A percentile compares a stretch with the other conserved stretches of the same genome.
Evolutionary conservation across 495 filamentous ascomycete species (phyloP).

Genomic region (Penicillium canariense): DNA sequence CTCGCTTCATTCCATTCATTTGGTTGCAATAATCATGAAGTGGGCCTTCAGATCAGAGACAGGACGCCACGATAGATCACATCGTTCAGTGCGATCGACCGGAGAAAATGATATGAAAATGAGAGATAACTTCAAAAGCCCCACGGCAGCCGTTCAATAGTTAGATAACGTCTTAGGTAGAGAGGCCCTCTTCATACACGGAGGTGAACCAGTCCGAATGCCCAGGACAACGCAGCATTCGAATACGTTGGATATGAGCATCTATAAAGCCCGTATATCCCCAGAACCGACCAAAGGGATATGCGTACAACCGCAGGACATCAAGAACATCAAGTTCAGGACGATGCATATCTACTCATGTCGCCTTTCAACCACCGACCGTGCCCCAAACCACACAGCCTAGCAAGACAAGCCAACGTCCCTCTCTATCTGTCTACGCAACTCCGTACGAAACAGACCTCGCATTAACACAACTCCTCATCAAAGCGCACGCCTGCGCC

Average conservation of each 20-base stretch:
- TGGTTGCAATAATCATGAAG: too few species aligned
- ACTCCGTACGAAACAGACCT: background rate
- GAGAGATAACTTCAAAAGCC: too few species aligned
- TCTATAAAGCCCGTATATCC: too few species aligned
- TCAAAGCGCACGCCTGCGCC: slow-evolving; percentile 7
- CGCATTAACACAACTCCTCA: background rate
- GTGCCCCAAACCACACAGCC: background rate
- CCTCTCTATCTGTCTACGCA: background rate
- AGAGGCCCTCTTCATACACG: background rate
- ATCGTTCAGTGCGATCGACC: too few species aligned
- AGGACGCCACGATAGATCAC: too few species aligned
- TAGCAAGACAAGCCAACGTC: background rate
- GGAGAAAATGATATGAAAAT: background rate
- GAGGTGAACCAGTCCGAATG: background rate
- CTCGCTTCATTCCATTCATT: background rate
- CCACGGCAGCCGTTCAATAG: too few species aligned
- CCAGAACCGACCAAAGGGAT: too few species aligned
- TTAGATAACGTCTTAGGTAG: too few species aligned
- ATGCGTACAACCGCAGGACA: too few species aligned
- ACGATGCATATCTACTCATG: background rate
- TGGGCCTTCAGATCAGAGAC: too few species aligned
- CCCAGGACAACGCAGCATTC: background rate
- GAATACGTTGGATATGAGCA: background rate
- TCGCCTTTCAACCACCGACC: background rate
- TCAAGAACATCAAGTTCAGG: too few species aligned